Evolutionary conservation across 345 rosid genomes (phyloP).

Genomic region (Citrus reticulata): DNA sequence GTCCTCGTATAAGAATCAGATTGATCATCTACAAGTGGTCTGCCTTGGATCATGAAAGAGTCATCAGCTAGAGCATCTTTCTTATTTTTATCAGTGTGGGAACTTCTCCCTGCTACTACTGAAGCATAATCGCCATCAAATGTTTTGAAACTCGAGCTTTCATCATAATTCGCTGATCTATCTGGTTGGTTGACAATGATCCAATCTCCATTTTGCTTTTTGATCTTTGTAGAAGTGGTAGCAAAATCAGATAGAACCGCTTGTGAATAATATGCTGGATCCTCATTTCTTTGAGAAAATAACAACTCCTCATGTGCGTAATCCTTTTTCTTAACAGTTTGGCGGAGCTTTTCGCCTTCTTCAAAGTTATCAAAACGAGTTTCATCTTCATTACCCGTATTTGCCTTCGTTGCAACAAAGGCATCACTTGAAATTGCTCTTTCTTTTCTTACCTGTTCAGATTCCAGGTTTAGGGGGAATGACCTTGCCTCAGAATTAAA

Average conservation of each 20-base stretch:
- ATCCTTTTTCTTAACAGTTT: slow-evolving; percentile 37
- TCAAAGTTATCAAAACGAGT: slow-evolving; percentile 39
- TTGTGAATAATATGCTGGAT: slow-evolving; percentile 25
- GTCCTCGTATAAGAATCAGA: slow-evolving; percentile 43
- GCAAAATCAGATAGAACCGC: slow-evolving; percentile 38
- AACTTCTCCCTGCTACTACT: slow-evolving; percentile 29
- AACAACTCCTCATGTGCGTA: slow-evolving; percentile 49
- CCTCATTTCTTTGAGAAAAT: slow-evolving; percentile 37
- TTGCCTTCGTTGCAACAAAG: slow-evolving; percentile 42
- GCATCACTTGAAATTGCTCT: slow-evolving; percentile 49
- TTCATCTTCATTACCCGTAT: slow-evolving; percentile 32
- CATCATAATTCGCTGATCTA: slow-evolving; percentile 30
- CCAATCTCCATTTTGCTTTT: slow-evolving; percentile 66
- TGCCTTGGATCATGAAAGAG: slow-evolving; percentile 83
- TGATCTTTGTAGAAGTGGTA: slow-evolving; percentile 42
- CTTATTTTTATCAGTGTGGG: slow-evolving; percentile 31
- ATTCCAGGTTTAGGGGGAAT: slow-evolving; percentile 28
- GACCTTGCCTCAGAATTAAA: slow-evolving; percentile 32
- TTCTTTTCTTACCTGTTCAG: slow-evolving; percentile 44
- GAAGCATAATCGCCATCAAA: slow-evolving; percentile 43
- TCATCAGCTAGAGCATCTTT: slow-evolving; percentile 64
- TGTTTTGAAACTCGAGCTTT: slow-evolving; percentile 35
- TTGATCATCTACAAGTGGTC: slow-evolving; percentile 38
- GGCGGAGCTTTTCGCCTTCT: slow-evolving; percentile 32
- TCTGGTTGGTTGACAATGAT: slow-evolving; percentile 41